phyloP scores from a whole-genome alignment of 352 stramenopile species.

The Phytophthora cryptogea region DNA sequence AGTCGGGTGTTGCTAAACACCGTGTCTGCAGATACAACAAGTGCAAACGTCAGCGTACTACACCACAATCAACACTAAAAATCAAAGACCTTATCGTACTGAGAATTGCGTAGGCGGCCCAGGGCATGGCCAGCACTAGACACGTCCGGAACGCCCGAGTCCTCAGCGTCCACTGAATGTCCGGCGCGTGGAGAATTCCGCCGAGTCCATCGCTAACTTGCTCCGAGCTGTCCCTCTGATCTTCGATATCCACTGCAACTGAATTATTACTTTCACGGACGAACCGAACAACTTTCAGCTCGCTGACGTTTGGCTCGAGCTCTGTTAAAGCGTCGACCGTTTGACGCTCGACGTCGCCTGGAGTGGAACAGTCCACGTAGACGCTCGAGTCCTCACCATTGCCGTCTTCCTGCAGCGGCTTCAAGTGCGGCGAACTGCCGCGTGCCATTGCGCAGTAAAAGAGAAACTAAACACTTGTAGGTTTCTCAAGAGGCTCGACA shows the following conservation, averaged over 20 bases:
- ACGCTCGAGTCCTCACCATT: slow-evolving; percentile 18
- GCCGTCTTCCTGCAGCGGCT: slow-evolving; percentile 21
- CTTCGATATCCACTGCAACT: slow-evolving; percentile 15
- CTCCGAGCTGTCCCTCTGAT: neutral
- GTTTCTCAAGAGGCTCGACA: slow-evolving; percentile 12
- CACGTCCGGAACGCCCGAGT: slow-evolving; percentile 52
- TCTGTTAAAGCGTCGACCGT: neutral
- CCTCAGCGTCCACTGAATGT: slow-evolving; percentile 30
- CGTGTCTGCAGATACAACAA: slow-evolving; percentile 43
- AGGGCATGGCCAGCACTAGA: slow-evolving; percentile 75
- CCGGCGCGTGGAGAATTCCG: slow-evolving; percentile 1
- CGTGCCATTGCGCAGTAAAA: slow-evolving; percentile 5
- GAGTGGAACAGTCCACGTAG: slow-evolving; percentile 15
- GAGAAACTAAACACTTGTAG: slow-evolving; percentile 2
- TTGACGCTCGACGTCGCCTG: slow-evolving; percentile 6
- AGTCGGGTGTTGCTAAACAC: slow-evolving; percentile 70
- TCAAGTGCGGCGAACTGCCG: slow-evolving; percentile 13
- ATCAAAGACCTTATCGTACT: slow-evolving; percentile 35
- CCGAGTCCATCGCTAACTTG: slow-evolving; percentile 8
- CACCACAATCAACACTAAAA: neutral
- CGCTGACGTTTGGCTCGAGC: neutral
- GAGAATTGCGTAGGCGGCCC: slow-evolving; percentile 71
- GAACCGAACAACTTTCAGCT: slow-evolving; percentile 24
- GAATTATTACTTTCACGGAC: slow-evolving; percentile 4
- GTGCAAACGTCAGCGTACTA: slow-evolving; percentile 6